Percentiles rank a stretch among this genome's conserved stretches.
Evolutionary conservation across 768 basidiomycete genomes (phyloP).

Genomic region (Russula dissimulans): DNA sequence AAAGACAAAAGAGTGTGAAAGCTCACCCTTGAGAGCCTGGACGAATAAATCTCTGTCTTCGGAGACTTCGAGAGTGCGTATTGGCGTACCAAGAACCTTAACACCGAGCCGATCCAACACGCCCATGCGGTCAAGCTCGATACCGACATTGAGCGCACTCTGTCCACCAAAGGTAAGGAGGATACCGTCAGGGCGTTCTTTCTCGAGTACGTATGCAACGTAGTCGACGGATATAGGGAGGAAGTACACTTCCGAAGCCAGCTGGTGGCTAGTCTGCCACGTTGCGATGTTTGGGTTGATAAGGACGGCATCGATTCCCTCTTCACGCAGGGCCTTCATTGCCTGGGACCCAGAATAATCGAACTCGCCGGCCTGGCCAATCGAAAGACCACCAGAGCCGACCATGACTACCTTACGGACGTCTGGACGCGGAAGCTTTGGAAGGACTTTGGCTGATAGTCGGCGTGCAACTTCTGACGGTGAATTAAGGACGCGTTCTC

Average conservation of each 20-base stretch:
- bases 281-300: conserved; percentile 99
- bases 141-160: conserved; percentile 95
- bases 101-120: conserved; percentile 67
- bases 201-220: conserved; percentile 97
- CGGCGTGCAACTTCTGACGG: conserved; percentile 91
- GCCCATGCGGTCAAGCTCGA: conserved; percentile 59
- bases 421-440: conserved; percentile 82
- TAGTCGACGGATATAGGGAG: conserved; percentile 94
- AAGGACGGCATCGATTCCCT: conserved; percentile 87
- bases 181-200: conserved; percentile 95
- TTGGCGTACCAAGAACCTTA: conserved; percentile 87
- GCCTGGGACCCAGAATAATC: conserved; percentile 99
- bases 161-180: conserved; percentile 97
- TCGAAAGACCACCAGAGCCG: conserved; percentile 90
- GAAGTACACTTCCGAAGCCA: conserved; percentile 97
- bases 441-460: conserved; percentile 90
- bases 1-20: conserved; percentile 65
- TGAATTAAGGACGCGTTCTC: conserved; percentile 76
- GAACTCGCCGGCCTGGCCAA: conserved; percentile 99
- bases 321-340: conserved; percentile 93
- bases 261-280: conserved; percentile 97
- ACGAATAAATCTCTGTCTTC: conserved; percentile 67
- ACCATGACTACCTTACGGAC: conserved; percentile 95
- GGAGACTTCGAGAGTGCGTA: conserved; percentile 72
- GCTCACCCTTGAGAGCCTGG: conserved; percentile 87